Percentiles rank a stretch among this genome's conserved stretches.
phyloP scores from a whole-genome alignment of 148 eudicot genomes.

The Vaccinium vitisidaea region DNA sequence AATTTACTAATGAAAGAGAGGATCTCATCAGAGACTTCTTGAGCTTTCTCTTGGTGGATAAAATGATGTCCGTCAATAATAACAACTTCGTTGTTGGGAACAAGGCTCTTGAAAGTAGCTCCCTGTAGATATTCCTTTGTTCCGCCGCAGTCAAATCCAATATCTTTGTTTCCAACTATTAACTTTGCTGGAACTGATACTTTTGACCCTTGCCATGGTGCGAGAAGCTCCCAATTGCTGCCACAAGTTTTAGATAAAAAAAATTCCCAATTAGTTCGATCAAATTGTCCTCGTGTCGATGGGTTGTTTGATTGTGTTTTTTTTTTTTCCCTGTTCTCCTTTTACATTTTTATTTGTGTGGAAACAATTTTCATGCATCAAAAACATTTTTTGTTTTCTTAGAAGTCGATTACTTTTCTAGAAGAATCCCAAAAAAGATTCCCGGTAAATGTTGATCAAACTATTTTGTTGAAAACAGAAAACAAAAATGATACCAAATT shows the following conservation, averaged over 20 bases:
- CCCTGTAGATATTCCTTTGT: constrained; percentile 38
- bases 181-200: constrained; percentile 51
- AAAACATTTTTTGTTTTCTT: background rate
- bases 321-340: background rate
- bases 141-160: constrained; percentile 39
- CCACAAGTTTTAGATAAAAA: background rate
- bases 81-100: constrained; percentile 42
- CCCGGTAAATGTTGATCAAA: background rate
- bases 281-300: background rate
- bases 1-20: constrained; percentile 37
- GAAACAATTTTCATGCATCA: background rate
- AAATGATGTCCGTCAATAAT: constrained; percentile 46
- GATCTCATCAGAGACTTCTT: constrained; percentile 40
- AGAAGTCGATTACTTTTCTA: background rate
- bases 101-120: constrained; percentile 31
- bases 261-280: background rate
- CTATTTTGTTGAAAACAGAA: background rate
- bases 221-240: constrained; percentile 57
- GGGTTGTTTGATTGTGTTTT: background rate
- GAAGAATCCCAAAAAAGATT: background rate
- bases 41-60: constrained; percentile 52
- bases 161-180: constrained; percentile 47
- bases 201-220: constrained; percentile 54
- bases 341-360: background rate
- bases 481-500: background rate